Evolutionary conservation across 805 yeast genomes (phyloP), one percentile per base, ranked within the genome.

Genomic region (Wickerhamomyces alni): DNA sequence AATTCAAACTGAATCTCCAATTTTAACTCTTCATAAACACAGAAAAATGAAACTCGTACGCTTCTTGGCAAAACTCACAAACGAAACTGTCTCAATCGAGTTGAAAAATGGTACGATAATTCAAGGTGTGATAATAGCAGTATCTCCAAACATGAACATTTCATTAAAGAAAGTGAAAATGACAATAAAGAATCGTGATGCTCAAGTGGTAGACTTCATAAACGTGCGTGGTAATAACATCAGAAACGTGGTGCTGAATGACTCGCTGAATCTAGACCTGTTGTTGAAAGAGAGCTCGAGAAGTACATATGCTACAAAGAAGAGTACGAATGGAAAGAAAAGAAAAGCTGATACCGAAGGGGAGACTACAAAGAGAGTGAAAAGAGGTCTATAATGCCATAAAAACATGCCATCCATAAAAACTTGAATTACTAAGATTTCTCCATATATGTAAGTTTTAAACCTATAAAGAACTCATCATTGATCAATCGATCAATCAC

Each of bases 91-190:
- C 2, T 88, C 91, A 38, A 84, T 89, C 16, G 98, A 89, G 59
- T 68, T 91, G 54, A 91, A 89, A 60, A 87, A 91, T 61, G 97
- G 97, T 30, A 85, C 91, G 5, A 72, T 86, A 5, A 75, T 91
- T 6, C 76, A 84, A 52, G 98, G 98, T 0, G 85, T 89, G 12
- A 67, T 91, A 19, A 77, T 83, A 30, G 77, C 88, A 7, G 95
- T 93, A 30, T 72, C 95, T 3, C 96, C 96, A 21, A 75, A 84
- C 46, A 89, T 89, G 98, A 89, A 89, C 61, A 79, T 89, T 33
- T 78, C 87, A 5, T 61, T 89, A 45, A 79, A 83, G 51, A 84
- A 83, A 47, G 91, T 86, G 35, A 84, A 81, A 50, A 78, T 91
- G 74, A 79, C 89, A 3, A 72, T 84, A 33, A 76, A 74, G 40